Conservation (phyloP, 306 rosid genomes). For the Casuarina cunninghamiana region DNA sequence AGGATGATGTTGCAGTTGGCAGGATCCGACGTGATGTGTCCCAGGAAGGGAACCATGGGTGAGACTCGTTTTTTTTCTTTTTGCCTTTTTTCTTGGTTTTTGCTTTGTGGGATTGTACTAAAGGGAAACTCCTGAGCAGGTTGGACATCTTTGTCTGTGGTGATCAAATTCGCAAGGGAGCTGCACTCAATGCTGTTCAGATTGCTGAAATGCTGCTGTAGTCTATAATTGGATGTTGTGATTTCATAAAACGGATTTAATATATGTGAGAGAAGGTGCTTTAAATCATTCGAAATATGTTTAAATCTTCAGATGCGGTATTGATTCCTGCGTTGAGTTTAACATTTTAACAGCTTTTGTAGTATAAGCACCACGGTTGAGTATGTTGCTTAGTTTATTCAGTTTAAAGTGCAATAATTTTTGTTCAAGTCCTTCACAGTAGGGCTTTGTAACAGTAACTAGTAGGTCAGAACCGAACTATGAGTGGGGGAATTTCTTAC, state of each 20-base stretch:
- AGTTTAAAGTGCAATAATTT: background rate
- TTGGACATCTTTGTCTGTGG: slow-evolving; percentile 95
- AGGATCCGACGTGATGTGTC: slow-evolving; percentile 88
- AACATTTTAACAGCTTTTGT: slow-evolving; percentile 14
- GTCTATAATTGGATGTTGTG: background rate
- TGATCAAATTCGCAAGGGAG: slow-evolving; percentile 98
- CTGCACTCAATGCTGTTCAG: slow-evolving; percentile 96
- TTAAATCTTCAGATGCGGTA: background rate
- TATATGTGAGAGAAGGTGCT: slow-evolving; percentile 7
- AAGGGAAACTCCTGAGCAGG: slow-evolving; percentile 43
- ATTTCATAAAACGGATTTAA: slow-evolving; percentile 1
- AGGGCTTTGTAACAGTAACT: slow-evolving; percentile 20
- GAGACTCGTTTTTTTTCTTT: slow-evolving; percentile 8
- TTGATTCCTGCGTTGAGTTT: background rate
- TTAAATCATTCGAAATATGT: background rate
- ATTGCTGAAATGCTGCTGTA: slow-evolving; percentile 92
- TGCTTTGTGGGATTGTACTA: background rate
- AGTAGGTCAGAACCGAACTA: background rate
- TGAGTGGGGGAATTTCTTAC: background rate
- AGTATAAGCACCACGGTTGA: background rate
- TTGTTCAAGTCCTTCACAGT: background rate
- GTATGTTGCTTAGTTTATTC: background rate
- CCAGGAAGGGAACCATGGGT: slow-evolving; percentile 88
- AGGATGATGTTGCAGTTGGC: slow-evolving; percentile 92
- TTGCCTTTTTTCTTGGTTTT: too few species aligned